Base-by-base conservation (phyloP, 2,329 filamentous ascomycete genomes). In the Diaporthe sp. region DNA sequence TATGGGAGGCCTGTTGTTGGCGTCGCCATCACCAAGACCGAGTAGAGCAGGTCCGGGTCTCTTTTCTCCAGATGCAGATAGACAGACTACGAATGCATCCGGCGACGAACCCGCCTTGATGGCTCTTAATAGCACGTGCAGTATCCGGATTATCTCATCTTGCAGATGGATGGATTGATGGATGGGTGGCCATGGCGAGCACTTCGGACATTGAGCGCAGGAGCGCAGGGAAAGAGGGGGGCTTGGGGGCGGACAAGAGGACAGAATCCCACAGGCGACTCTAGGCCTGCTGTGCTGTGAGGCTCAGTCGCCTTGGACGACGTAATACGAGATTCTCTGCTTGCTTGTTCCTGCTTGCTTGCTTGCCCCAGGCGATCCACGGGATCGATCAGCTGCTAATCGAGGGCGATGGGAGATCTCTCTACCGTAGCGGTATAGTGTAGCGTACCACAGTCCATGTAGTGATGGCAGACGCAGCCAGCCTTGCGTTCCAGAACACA, bases 321-420 rank as follows among this genome's bases (percentile, higher is more conserved):
- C 31, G 70, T 68, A 65, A 75, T 68, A 75, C 74, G 74, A 75
- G 70, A 51, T 75, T 62, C 37, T 39, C 68, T 67, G 44, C 62
- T 55, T 42, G 49, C 46, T 25, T n/a, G 49, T 37, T 39, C 46
- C 49, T 69, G 46, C 46, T 34, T 46, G 42, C 17, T 34, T 46
- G 42, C 17, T 17, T 39, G 65, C 51, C 34, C 49, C n/a, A 39
- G 49, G 28, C 65, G 65, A 69, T 69, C 65, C 65, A 42, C 65
- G 65, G 65, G 49, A 69, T 69, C 49, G 65, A 69, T 69, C 65
- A 69, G 49, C 58, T 72, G 61, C 37, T 55, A 61, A 62, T 65
- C 71, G 59, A 44, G n/a, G n/a, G 37, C 70, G 58, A 73, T 57
- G 51, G 58, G 59, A 73, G 71, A 55, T 65, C 46, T 51, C 57